phyloP scores from a whole-genome alignment of 805 yeast genomes.

The Yarrowia alimentaria region DNA sequence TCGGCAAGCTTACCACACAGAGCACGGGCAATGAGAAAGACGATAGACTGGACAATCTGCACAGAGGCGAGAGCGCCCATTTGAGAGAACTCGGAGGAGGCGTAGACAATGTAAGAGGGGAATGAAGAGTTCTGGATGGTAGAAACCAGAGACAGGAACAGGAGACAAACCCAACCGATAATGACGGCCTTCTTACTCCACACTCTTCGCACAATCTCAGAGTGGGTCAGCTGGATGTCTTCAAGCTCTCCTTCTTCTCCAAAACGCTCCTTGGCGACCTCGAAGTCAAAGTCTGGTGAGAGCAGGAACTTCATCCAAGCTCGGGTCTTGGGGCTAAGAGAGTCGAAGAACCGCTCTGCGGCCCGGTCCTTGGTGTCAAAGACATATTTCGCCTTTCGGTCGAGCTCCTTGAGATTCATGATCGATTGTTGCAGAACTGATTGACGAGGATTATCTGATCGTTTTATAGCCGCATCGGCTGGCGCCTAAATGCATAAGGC shows the following conservation, averaged over 20 bases:
- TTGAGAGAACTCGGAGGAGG: constrained; percentile 8
- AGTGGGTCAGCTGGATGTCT: constrained; percentile 13
- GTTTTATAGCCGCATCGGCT: no score
- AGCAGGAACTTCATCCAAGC: constrained; percentile 1
- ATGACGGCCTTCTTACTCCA: constrained; percentile 4
- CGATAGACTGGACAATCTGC: constrained; percentile 6
- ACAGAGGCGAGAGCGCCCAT: constrained; percentile 14
- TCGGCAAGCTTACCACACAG: constrained; percentile 15
- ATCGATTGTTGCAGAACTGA: no score
- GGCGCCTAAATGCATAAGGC: no score
- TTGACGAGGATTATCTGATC: no score
- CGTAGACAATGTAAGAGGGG: constrained; percentile 17
- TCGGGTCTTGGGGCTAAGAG: constrained; percentile 4
- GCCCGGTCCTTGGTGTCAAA: constrained; percentile 17
- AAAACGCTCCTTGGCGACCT: background rate
- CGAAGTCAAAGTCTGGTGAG: constrained; percentile 16
- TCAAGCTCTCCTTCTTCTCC: background rate
- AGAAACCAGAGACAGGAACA: constrained; percentile 7
- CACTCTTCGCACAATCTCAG: constrained; percentile 21
- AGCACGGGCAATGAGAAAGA: constrained; percentile 17
- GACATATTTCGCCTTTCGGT: constrained; percentile 9
- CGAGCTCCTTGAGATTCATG: constrained; percentile 17
- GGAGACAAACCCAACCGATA: constrained; percentile 2
- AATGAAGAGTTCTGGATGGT: constrained; percentile 2
- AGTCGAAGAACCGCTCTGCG: constrained; percentile 5